Evolutionary conservation across 2,329 filamentous ascomycete genomes (phyloP).

Genomic region (Aspergillus tubingensis): DNA sequence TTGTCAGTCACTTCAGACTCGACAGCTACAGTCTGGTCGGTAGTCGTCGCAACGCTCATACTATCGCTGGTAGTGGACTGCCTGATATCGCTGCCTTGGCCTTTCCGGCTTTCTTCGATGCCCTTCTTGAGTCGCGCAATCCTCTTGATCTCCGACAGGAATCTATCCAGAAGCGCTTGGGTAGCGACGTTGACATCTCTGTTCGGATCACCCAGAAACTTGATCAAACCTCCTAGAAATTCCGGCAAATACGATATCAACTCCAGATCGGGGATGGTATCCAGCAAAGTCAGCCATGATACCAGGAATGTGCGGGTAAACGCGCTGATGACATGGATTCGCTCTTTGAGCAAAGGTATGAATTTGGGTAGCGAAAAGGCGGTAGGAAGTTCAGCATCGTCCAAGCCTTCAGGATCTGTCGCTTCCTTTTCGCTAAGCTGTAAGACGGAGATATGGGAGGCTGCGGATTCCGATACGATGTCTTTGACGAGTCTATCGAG

Average conservation of each 20-base stretch:
- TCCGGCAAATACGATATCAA: slow-evolving; percentile 89
- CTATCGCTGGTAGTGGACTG: slow-evolving; percentile 70
- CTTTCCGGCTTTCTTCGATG: slow-evolving; percentile 79
- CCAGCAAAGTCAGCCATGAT: slow-evolving; percentile 90
- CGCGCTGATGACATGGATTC: slow-evolving; percentile 91
- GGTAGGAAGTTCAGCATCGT: slow-evolving; percentile 63
- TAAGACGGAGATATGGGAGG: slow-evolving; percentile 89
- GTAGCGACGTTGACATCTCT: slow-evolving; percentile 93
- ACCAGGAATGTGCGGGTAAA: slow-evolving; percentile 95
- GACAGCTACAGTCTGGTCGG: slow-evolving; percentile 46
- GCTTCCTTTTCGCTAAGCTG: slow-evolving; percentile 60
- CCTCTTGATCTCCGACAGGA: slow-evolving; percentile 89
- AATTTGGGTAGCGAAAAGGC: slow-evolving; percentile 91
- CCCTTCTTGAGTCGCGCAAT: slow-evolving; percentile 92
- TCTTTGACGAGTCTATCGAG: slow-evolving; percentile 94
- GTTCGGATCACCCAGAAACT: slow-evolving; percentile 89
- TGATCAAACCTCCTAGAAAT: slow-evolving; percentile 85
- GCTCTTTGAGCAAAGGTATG: slow-evolving; percentile 88
- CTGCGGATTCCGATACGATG: slow-evolving; percentile 91
- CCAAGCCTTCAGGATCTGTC: slow-evolving; percentile 42
- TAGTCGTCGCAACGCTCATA: slow-evolving; percentile 59
- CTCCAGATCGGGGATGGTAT: slow-evolving; percentile 95
- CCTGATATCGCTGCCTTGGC: slow-evolving; percentile 67
- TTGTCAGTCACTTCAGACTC: slow-evolving; percentile 54
- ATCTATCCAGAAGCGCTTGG: slow-evolving; percentile 83